Conservation (phyloP, 2,329 filamentous ascomycete species). For the Beauveria sp. region DNA sequence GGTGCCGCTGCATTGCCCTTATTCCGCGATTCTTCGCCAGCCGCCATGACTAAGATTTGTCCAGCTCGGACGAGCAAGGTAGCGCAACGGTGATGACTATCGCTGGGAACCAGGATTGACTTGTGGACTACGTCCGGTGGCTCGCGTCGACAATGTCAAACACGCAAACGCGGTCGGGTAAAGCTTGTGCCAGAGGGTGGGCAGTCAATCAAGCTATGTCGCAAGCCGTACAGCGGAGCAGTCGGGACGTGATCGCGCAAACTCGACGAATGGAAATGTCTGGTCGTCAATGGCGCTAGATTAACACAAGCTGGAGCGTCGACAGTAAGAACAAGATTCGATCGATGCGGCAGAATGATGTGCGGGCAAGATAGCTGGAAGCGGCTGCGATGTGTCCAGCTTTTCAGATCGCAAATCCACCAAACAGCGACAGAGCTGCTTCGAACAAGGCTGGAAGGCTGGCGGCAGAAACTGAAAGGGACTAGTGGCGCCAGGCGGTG, state of each 20-base stretch:
- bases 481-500: not conserved
- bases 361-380: not conserved
- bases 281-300: too few species aligned
- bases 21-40: slow-evolving; percentile 40
- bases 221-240: too few species aligned
- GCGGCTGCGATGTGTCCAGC: not conserved
- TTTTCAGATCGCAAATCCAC: slow-evolving; percentile 3
- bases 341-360: not conserved
- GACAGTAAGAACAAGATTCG: not conserved
- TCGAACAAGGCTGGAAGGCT: too few species aligned
- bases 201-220: too few species aligned
- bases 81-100: not conserved
- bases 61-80: not conserved
- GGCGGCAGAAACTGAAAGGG: not conserved
- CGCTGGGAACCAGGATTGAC: too few species aligned
- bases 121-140: not conserved
- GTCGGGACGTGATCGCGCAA: not conserved
- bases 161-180: too few species aligned
- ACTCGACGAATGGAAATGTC: not conserved
- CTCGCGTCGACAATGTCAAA: not conserved
- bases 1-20: slow-evolving; percentile 46
- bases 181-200: too few species aligned
- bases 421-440: not conserved
- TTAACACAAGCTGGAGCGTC: too few species aligned
- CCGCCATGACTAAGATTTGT: slow-evolving; percentile 24